Evolutionary conservation across 306 rosid genomes (phyloP), one percentile per base, ranked within the genome.

Genomic region (Sicyos baderoa): DNA sequence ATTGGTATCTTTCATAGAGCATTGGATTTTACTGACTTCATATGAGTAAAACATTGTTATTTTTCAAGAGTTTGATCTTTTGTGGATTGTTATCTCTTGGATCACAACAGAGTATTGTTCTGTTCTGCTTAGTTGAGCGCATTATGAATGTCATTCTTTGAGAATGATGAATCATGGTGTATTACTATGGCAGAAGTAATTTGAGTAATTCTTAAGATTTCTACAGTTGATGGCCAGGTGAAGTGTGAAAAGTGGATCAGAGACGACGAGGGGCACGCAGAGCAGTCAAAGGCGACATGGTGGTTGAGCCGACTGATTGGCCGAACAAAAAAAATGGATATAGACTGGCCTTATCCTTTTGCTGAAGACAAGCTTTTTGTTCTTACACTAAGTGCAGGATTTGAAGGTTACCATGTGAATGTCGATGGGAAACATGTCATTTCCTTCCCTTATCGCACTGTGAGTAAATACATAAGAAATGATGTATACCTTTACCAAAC

Each of bases 211-310:
- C 44, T 71, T 65, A 78, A 67, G 63, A 75, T 76, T 81, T 74
- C 77, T 74, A 71, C 84, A 93, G 99, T 93, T 77, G 99, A 93
- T 82, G 96, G 84, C 64, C 83, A 85, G 82, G 90, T 84, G 75
- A 90, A 93, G 80, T 93, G 99, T 76, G 99, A 90, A 85, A 88
- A 86, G 82, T 93, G 99, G 99, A 88, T 90, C 60, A 81, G 82
- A 60, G 96, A 87, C 52, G 93, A 84, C 56, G 81, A 80, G 18
- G 74, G 73, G 73, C 68, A 27, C 10, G 79, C 81, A 3, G 87
- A 74, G 81, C 87, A 85, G 87, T 67, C 86, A 19, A 88, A 90
- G 82, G 77, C 89, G 29, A 79, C 78, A 32, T 93, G 99, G 99
- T 93, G 97, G 99, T 19, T 93, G 81, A 84, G 67, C 73, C 80